These are phyloP conservation scores for Eucalyptus erythrocorys DNA, from an alignment of 345 rosid genomes.

Conservation along the genomic window DNA sequence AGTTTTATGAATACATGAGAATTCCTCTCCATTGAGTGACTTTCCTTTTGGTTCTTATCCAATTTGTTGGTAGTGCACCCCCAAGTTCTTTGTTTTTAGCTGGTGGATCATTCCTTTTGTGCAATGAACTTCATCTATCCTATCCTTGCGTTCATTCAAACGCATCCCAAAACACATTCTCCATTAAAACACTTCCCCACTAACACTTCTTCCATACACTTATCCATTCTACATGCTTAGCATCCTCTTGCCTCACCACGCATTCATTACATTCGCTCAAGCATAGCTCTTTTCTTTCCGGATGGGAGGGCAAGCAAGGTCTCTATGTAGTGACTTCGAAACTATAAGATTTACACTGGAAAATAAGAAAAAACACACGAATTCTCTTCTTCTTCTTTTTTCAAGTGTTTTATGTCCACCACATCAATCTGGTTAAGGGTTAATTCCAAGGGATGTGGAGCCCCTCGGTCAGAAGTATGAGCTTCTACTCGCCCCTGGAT, in stretches of 20 bases:
- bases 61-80: too few relatives aligned
- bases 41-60: too few relatives aligned
- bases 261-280: not conserved
- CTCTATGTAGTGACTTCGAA: not conserved
- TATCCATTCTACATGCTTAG: not conserved
- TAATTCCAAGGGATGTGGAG: not conserved
- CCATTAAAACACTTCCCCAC: not conserved
- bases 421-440: not conserved
- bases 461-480: not conserved
- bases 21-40: too few relatives aligned
- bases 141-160: not conserved
- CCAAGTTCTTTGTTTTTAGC: not conserved
- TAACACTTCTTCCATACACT: not conserved
- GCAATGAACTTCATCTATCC: not conserved
- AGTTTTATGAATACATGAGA: too few relatives aligned
- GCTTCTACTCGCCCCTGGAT: not conserved
- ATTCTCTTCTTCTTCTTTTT: too few relatives aligned
- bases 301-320: not conserved
- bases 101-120: not conserved
- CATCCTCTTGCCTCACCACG: accelerated
- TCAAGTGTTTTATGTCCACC: not conserved
- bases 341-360: not conserved
- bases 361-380: not conserved
- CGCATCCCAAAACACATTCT: not conserved
- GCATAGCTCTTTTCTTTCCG: not conserved